Evolutionary conservation across 306 rosid species (phyloP).

Genomic region (Begonia peltatifolia): DNA sequence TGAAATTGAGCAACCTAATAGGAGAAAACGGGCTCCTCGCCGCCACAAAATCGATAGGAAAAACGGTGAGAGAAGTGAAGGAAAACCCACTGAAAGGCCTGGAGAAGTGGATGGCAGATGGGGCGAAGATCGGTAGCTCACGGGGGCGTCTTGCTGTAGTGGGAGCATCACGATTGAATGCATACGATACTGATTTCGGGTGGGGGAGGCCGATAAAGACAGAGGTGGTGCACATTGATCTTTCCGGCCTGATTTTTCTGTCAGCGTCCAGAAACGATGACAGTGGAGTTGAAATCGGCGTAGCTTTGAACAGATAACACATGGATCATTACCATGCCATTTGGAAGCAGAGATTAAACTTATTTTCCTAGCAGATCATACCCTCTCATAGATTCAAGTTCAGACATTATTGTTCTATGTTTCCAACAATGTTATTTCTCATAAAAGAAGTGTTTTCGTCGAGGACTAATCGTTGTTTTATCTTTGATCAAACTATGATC

Average conservation of each 20-base stretch:
- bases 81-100: conserved; percentile 3
- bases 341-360: too few species aligned
- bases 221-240: conserved; percentile 14
- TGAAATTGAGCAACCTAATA: conserved; percentile 1
- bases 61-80: neutral
- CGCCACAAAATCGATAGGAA: conserved; percentile 9
- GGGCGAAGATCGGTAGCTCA: neutral
- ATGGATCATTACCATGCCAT: too few species aligned
- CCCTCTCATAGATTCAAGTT: too few species aligned
- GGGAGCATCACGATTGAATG: conserved; percentile 12
- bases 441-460: too few species aligned
- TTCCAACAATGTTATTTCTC: too few species aligned
- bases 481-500: too few species aligned
- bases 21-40: neutral
- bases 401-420: too few species aligned
- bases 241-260: neutral
- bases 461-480: too few species aligned
- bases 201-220: conserved; percentile 13
- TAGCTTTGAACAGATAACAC: conserved; percentile 1
- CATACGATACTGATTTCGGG: conserved; percentile 16
- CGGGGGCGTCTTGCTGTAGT: neutral
- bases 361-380: too few species aligned
- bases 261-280: conserved; percentile 7
- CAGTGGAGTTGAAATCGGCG: conserved; percentile 10
- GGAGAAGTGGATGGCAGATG: conserved; percentile 5